Base-by-base conservation (phyloP, 495 filamentous ascomycete genomes). In the Hypomontagnella monticulosa region DNA sequence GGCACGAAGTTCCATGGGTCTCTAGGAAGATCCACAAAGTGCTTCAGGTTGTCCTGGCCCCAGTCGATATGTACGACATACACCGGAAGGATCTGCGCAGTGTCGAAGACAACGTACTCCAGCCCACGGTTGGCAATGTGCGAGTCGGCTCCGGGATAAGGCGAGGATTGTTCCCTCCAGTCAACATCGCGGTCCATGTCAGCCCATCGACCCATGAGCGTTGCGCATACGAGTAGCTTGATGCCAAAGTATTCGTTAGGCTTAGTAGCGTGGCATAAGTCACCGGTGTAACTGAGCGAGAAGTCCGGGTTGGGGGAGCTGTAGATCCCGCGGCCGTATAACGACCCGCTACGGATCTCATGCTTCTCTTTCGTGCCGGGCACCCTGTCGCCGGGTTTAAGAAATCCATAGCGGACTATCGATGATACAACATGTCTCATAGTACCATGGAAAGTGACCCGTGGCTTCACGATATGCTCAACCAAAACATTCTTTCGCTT, bases 51-150 rank as follows among this genome's bases (percentile, higher is more conserved):
- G 12, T 76, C 61, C 5, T 41, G 50, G 7, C 59, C 68, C 59
- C 72, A 71, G 49, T 77, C 76, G 16, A 76, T 70, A 43, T 80
- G 77, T 12, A 82, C 61, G 37, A 80, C 76, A 48, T 80, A 81
- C 48, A 76, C 77, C 3, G 78, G 76, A 10, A 79, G 52, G 15
- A 81, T 76, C 53, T 75, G 71, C 11, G 76, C 71, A 6, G 60
- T 47, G 23, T 80, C 73, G 59, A 82, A 80, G 41, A 80, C 76
- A 14, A 82, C 59, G 36, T 76, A 79, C 46, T 79, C 79, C n/a
- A 70, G 48, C 32, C 63, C 38, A 15, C 71, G 63, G 9, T 67
- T 54, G 9, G 71, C 62, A 33, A 79, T 62, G 50, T 81, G 77
- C 1, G 71, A 73, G 44, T 79, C 70, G 8, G 75, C 70, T 0